Percentiles rank a stretch among this genome's conserved stretches.
Conservation (phyloP, 257 asterid genomes). For the Echium plantagineum region DNA sequence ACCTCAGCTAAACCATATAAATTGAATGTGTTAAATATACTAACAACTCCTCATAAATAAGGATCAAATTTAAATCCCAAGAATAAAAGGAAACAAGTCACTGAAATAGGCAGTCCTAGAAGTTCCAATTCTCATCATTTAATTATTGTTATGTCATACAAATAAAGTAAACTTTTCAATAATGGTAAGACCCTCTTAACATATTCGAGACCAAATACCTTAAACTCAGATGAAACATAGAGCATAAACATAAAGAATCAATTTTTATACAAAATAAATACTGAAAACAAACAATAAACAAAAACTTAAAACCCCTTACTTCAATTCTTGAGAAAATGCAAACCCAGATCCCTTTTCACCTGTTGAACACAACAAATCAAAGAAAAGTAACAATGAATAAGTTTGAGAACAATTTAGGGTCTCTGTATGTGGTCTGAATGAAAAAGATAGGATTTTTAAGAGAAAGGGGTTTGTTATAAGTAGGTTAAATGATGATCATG, state of each 20-base stretch:
- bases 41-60: neutral
- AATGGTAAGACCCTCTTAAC: too few relatives aligned
- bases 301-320: neutral
- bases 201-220: neutral
- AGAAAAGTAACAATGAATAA: neutral
- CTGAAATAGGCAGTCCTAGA: neutral
- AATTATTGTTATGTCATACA: neutral
- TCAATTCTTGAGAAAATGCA: neutral
- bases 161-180: neutral
- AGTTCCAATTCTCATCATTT: neutral
- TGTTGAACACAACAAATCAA: neutral
- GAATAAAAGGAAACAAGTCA: neutral
- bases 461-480: neutral
- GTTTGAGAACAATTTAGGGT: neutral
- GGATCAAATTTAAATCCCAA: neutral
- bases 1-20: too few relatives aligned
- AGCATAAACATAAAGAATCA: neutral
- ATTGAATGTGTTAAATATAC: too few relatives aligned
- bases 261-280: too few relatives aligned
- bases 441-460: neutral
- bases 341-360: constrained; percentile 2
- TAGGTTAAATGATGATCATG: constrained; percentile 6
- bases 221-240: neutral
- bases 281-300: neutral
- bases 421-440: neutral